phyloP scores from a whole-genome alignment of 495 filamentous ascomycete genomes.

The Entonaema liquescens region DNA sequence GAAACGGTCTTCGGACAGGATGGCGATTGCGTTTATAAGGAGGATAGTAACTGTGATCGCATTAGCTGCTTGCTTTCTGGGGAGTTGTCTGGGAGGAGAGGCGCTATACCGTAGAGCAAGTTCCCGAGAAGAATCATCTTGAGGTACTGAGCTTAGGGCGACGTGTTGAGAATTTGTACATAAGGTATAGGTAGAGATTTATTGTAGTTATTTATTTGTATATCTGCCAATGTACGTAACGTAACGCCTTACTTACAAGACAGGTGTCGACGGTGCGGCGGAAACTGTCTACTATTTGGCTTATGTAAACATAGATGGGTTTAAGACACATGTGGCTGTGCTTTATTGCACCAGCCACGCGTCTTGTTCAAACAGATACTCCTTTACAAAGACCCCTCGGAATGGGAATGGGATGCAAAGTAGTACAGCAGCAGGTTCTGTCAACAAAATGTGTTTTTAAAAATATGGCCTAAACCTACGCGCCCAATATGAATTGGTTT shows the following conservation, averaged over 20 bases:
- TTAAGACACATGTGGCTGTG: background rate
- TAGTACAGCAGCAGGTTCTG: conserved; percentile 23
- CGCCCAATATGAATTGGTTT: background rate
- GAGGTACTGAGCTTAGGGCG: conserved; percentile 15
- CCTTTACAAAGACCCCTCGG: background rate
- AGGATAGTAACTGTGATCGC: conserved; percentile 72
- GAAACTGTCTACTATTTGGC: background rate
- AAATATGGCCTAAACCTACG: background rate
- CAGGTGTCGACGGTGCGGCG: conserved; percentile 44
- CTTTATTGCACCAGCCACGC: too few species aligned
- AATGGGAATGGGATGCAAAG: conserved; percentile 12
- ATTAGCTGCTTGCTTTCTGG: conserved; percentile 31
- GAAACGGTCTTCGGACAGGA: conserved; percentile 97
- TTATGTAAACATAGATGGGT: background rate
- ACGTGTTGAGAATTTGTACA: conserved; percentile 12
- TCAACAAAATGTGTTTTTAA: conserved; percentile 5
- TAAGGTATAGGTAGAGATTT: background rate
- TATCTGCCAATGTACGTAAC: background rate
- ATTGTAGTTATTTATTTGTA: background rate
- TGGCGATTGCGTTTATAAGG: conserved; percentile 90
- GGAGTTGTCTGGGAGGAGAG: conserved; percentile 2
- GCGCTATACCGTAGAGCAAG: conserved; percentile 71
- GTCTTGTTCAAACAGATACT: background rate
- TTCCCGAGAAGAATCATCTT: conserved; percentile 77
- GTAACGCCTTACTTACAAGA: conserved; percentile 1